Conservation (phyloP, 805 yeast species). For the Metschnikowia kunwiensis region DNA sequence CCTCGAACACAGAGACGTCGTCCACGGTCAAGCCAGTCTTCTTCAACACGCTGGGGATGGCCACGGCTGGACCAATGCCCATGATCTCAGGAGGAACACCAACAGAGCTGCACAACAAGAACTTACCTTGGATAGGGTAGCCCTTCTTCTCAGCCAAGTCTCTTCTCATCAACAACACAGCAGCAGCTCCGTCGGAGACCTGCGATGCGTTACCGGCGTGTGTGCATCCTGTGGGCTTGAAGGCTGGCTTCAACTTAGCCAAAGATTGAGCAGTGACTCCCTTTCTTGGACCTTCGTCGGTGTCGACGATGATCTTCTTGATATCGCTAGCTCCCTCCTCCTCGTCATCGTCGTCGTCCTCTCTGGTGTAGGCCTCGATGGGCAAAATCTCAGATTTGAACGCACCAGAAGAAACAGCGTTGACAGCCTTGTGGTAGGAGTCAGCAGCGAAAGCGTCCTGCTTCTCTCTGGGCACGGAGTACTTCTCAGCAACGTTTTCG, state of each 20-base stretch:
- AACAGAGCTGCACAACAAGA: slow-evolving; percentile 70
- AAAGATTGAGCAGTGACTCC: slow-evolving; percentile 80
- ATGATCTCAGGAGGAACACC: slow-evolving; percentile 97
- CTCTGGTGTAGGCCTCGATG: slow-evolving; percentile 56
- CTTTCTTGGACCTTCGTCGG: slow-evolving; percentile 88
- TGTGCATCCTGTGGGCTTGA: slow-evolving; percentile 77
- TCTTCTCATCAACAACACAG: slow-evolving; percentile 79
- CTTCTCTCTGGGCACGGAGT: slow-evolving; percentile 56
- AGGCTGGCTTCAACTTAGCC: slow-evolving; percentile 80
- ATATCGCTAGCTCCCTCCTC: slow-evolving; percentile 44
- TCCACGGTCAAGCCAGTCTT: slow-evolving; percentile 55
- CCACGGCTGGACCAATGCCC: slow-evolving; percentile 98
- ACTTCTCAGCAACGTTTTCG: slow-evolving; percentile 80
- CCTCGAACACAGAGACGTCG: slow-evolving; percentile 77
- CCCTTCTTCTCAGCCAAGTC: slow-evolving; percentile 74
- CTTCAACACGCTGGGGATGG: slow-evolving; percentile 80
- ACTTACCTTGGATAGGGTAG: slow-evolving; percentile 74
- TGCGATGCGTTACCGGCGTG: slow-evolving; percentile 98
- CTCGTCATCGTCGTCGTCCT: slow-evolving; percentile 50
- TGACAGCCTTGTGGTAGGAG: slow-evolving; percentile 81
- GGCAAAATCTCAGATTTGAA: slow-evolving; percentile 91
- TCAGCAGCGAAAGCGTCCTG: slow-evolving; percentile 90
- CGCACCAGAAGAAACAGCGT: slow-evolving; percentile 65
- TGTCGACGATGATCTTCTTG: slow-evolving; percentile 46
- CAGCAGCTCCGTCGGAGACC: slow-evolving; percentile 94